Conservation (phyloP, 257 asterid species). For the Pogostemon cablin region DNA sequence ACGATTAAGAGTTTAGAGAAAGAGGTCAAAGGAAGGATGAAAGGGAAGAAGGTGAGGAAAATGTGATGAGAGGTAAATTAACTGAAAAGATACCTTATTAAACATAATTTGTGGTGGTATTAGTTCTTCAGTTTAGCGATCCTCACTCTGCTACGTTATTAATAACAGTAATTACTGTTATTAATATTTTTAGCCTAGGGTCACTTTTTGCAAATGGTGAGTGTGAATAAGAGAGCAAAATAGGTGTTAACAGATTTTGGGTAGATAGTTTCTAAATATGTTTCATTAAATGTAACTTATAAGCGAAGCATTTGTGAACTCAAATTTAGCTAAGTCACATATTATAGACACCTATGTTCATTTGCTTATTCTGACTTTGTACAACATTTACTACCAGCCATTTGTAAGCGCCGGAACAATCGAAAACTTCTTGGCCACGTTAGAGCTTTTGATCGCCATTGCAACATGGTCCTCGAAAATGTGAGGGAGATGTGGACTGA, state of each 20-base stretch:
- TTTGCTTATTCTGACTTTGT: constrained; percentile 10
- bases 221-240: constrained; percentile 8
- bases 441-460: constrained; percentile 88
- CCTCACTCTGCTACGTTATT: not conserved
- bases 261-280: not conserved
- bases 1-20: constrained; percentile 73
- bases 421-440: constrained; percentile 81
- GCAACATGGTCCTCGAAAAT: constrained; percentile 93
- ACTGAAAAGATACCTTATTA: constrained; percentile 10
- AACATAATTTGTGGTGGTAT: constrained; percentile 7
- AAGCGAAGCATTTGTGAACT: constrained; percentile 7
- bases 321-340: constrained; percentile 1
- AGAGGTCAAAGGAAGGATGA: constrained; percentile 81
- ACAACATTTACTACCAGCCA: no score
- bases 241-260: constrained; percentile 18
- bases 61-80: constrained; percentile 41
- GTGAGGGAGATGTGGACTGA: constrained; percentile 94
- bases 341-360: not conserved
- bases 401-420: constrained; percentile 55
- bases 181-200: not conserved
- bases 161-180: constrained; percentile 19
- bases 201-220: not conserved
- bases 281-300: not conserved
- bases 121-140: constrained; percentile 14
- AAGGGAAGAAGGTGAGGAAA: constrained; percentile 69